Evolutionary conservation across 192 early-diverging fungal genomes (phyloP), one percentile per base, ranked within the genome.

Genomic region (Coemansia sp.): DNA sequence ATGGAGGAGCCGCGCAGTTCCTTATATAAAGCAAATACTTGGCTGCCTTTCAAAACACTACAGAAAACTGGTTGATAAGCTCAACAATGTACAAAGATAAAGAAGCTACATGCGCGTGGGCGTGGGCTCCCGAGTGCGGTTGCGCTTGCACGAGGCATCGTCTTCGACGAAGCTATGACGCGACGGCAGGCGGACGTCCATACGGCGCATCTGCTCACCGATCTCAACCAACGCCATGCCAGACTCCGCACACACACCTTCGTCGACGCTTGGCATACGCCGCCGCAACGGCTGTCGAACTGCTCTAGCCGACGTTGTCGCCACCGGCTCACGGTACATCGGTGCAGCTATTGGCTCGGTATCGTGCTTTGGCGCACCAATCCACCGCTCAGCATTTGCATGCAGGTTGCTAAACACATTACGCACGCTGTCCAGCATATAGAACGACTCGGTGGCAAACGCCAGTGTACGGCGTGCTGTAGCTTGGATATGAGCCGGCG

Each of bases 391-490:
- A 6, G 80, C 80, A 11, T 74, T 74, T 0, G 62, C 22, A 11
- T 75, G 66, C 41, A 82, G 50, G 11, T 67, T 57, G 17, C 26
- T 17, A 23, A 82, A 82, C 29, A 82, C 71, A 12, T 51, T 54
- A 8, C 64, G 58, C 31, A 82, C 61, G 37, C 60, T 59, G 31
- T 76, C 65, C 37, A 79, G 77, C 77, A 80, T 77, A 25, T 63
- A 38, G 47, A 73, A 77, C 27, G 77, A 80, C 67, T 83, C 82
- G 10, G 67, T 69, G 14, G 75, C 72, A 74, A 80, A 77, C 37
- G 74, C 66, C 64, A 77, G 55, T 0, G 77, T 71, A 1, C 70
- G 67, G 14, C 74, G 65, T 2, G 72, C 59, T 5, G 62, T 74
- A n/a, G 64, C 70, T 29, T 83, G 74, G 19, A 74, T 64, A 49